A percentile compares a stretch with the other conserved stretches of the same genome.
Conservation (phyloP, 306 rosid genomes). For the Abrus pulchellus region DNA sequence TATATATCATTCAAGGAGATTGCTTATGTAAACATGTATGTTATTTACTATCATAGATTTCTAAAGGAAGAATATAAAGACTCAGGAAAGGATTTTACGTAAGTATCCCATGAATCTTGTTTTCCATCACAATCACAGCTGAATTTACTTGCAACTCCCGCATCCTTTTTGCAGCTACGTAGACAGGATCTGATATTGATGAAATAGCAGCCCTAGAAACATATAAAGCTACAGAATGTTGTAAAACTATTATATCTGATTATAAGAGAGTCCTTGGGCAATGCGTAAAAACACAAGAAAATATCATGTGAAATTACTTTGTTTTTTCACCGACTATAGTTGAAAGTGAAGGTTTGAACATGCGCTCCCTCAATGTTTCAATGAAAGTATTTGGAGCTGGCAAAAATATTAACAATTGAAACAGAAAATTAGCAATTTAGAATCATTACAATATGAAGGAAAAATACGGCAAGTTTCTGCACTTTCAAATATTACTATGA, state of each 20-base stretch:
- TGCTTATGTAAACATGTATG: slow-evolving; percentile 25
- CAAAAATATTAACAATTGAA: slow-evolving; percentile 44
- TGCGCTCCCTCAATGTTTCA: slow-evolving; percentile 93
- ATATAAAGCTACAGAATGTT: slow-evolving; percentile 61
- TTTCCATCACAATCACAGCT: slow-evolving; percentile 67
- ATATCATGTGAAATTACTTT: slow-evolving; percentile 64
- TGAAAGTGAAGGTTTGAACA: slow-evolving; percentile 93
- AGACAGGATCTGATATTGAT: slow-evolving; percentile 83
- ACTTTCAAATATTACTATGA: slow-evolving; percentile 20
- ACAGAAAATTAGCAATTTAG: slow-evolving; percentile 37
- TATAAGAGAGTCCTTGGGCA: slow-evolving; percentile 26
- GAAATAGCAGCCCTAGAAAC: slow-evolving; percentile 84
- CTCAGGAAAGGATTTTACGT: slow-evolving; percentile 65
- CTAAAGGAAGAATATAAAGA: slow-evolving; percentile 31
- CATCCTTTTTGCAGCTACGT: slow-evolving; percentile 91
- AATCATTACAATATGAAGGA: slow-evolving; percentile 38
- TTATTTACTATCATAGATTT: slow-evolving; percentile 33
- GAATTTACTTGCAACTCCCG: slow-evolving; percentile 82
- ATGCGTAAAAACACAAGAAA: slow-evolving; percentile 43
- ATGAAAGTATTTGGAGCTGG: slow-evolving; percentile 87
- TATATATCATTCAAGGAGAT: slow-evolving; percentile 30
- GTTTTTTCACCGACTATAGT: slow-evolving; percentile 74
- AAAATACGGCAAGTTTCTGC: slow-evolving; percentile 28
- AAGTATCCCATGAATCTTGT: slow-evolving; percentile 88
- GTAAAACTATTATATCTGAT: slow-evolving; percentile 49